Conservation (phyloP, 345 rosid genomes). For the Punica granatum region DNA sequence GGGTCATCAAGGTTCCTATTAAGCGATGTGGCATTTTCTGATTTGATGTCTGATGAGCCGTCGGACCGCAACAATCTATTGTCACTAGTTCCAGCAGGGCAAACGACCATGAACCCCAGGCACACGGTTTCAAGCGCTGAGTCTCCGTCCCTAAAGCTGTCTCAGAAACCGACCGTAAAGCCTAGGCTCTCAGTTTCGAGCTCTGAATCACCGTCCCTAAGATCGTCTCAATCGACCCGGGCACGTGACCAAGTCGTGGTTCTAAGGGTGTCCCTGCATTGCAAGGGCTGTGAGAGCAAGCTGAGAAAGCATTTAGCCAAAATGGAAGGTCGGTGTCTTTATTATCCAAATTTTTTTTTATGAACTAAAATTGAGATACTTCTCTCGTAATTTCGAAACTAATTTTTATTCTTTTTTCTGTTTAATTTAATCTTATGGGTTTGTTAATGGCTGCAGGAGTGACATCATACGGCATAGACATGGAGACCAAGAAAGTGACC, state of each 20-base stretch:
- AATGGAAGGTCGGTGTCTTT: conserved; percentile 63
- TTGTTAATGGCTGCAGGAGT: conserved; percentile 6
- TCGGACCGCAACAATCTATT: conserved; percentile 21
- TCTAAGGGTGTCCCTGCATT: conserved; percentile 80
- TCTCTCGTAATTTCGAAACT: too few relatives aligned
- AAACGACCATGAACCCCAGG: conserved; percentile 13
- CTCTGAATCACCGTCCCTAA: conserved; percentile 18
- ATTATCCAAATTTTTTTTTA: too few relatives aligned
- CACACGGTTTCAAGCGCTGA: conserved; percentile 4
- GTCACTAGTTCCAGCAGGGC: conserved; percentile 27
- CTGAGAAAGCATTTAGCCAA: conserved; percentile 80
- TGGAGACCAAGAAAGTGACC: conserved; percentile 18
- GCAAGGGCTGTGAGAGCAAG: conserved; percentile 97
- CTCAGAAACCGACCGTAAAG: conserved; percentile 15
- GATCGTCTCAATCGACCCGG: conserved; percentile 33
- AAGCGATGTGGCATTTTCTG: conserved; percentile 38
- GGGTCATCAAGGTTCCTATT: conserved; percentile 61
- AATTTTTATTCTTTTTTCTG: too few relatives aligned
- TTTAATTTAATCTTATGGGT: background rate
- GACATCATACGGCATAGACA: conserved; percentile 11
- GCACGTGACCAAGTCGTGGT: conserved; percentile 70
- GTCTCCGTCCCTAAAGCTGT: conserved; percentile 27
- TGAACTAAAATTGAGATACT: too few relatives aligned
- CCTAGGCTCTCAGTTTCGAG: conserved; percentile 13
- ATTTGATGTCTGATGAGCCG: conserved; percentile 32